A percentile compares a stretch with the other conserved stretches of the same genome.
Conservation (phyloP, 176 grass and related monocot genomes). For the Sorghum bicolor region Sorghum_bicolor_NCBIv3 NC_012873.2:66262001-66262500, state of each 20-base stretch:
- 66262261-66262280: background rate
- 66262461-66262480: background rate
- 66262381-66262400: background rate
- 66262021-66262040: background rate
- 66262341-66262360: constrained; percentile 34
- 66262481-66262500: background rate
- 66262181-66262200: background rate
- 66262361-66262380: constrained; percentile 18
- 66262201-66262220: background rate
- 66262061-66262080: background rate
- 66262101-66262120: background rate
- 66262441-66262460: background rate
- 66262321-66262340: constrained; percentile 1
- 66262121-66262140: background rate
- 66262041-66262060: background rate
- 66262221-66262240: constrained; percentile 20
- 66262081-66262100: background rate
- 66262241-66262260: constrained; percentile 12
- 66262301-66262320: constrained; percentile 25
- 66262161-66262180: background rate
- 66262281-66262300: constrained; percentile 18
- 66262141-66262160: background rate
- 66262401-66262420: constrained; percentile 1
- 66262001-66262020: constrained; percentile 8
- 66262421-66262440: constrained; percentile 1